phyloP scores from a whole-genome alignment of 306 rosid genomes.

The Sechiopsis laciniata region DNA sequence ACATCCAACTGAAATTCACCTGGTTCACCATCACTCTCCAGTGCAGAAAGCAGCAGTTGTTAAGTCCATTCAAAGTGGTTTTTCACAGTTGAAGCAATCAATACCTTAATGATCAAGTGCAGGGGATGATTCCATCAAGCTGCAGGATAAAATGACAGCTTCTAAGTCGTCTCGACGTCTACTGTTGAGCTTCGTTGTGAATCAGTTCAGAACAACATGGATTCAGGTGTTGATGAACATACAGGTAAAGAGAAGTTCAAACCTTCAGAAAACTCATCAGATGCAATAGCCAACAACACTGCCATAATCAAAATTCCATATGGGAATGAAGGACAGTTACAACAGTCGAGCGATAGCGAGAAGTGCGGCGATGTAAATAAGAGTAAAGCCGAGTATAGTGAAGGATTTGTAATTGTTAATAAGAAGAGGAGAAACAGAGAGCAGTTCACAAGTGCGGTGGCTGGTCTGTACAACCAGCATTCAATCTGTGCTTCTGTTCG shows the following conservation, averaged over 20 bases:
- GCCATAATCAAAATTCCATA: conserved; percentile 61
- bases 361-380: conserved; percentile 33
- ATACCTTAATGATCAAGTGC: no score
- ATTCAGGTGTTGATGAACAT: conserved; percentile 38
- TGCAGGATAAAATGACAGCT: conserved; percentile 33
- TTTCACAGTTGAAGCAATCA: no score
- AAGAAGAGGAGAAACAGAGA: conserved; percentile 65
- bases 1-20: conserved; percentile 34
- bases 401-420: conserved; percentile 67
- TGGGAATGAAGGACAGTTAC: conserved; percentile 47
- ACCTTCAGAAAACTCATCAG: conserved; percentile 36
- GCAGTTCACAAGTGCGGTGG: conserved; percentile 54
- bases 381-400: conserved; percentile 41
- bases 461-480: conserved; percentile 64
- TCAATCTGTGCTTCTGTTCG: conserved; percentile 79
- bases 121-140: conserved; percentile 36
- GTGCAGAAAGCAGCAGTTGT: no score
- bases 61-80: no score
- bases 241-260: conserved; percentile 26
- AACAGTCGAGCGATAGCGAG: conserved; percentile 28
- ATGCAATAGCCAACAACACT: conserved; percentile 64
- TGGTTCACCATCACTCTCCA: conserved; percentile 61
- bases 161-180: conserved; percentile 42
- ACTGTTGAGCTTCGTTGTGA: conserved; percentile 74
- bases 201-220: conserved; percentile 58